Evolutionary conservation across 148 eudicot genomes (phyloP).

Genomic region (Rhododendron kiyosumense): DNA sequence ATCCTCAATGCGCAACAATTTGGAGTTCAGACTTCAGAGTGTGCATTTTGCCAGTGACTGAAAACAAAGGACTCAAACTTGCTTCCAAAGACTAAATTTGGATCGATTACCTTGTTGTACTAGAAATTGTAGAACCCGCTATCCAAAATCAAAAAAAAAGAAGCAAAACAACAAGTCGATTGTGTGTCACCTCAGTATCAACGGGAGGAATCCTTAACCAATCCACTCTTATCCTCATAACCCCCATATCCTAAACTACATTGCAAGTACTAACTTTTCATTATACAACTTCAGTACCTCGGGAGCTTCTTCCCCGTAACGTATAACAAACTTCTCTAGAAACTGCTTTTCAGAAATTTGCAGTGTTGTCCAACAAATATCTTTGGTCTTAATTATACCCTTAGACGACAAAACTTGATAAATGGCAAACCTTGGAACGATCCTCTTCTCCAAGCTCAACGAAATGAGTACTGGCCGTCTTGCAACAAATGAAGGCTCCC

Average conservation of each 20-base stretch:
- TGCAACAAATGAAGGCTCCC: background rate
- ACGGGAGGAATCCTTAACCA: background rate
- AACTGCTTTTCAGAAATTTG: background rate
- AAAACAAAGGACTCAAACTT: background rate
- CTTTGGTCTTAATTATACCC: background rate
- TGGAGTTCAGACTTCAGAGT: background rate
- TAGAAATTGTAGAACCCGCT: background rate
- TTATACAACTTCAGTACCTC: background rate
- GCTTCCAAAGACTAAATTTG: background rate
- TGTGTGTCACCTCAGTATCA: background rate
- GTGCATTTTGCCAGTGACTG: background rate
- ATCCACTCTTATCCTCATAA: background rate
- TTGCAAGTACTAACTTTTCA: background rate
- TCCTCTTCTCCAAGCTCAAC: background rate
- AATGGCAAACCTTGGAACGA: background rate
- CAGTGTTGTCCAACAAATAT: background rate
- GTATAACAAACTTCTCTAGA: background rate
- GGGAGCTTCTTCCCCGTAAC: background rate
- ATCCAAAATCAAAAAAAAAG: background rate
- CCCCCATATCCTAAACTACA: background rate
- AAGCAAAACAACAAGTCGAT: background rate
- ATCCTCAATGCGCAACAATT: background rate
- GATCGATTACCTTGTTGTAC: background rate
- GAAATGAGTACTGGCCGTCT: background rate
- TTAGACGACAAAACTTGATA: background rate